Evolutionary conservation across 2,329 filamentous ascomycete species (phyloP), one percentile per base, ranked within the genome.

Genomic region (Sporothrix humicola): DNA sequence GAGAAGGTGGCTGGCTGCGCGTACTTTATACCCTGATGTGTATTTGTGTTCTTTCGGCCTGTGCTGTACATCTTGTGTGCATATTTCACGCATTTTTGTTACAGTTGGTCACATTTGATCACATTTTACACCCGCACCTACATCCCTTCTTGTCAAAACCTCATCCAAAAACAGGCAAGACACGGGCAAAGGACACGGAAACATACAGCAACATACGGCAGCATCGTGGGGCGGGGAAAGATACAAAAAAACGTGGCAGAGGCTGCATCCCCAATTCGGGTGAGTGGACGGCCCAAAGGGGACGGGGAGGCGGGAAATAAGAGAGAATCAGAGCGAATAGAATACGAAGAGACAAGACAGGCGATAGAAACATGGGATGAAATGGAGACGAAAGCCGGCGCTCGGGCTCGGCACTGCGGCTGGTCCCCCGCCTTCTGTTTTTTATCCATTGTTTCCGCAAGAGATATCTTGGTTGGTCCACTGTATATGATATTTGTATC

Each of bases 201-300:
- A 44, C 44, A 48, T 20, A 48, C 42, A 37, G 42, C n/a, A 66
- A 2, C 7, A 42, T 13, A 44, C 17, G 59, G 37, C 31, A 63
- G 31, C 42, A 48, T 9, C 20, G 23, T 20, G 42, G 59, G 37
- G 46, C 31, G 61, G 31, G 52, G n/a, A 17, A 17, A 37, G 31
- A 37, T 37, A 37, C 31, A 37, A 37, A 37, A n/a, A 46, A 59
- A 52, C 58, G 59, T 65, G 71, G 59, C 46, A 48, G 26, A 44
- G 31, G 42, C 58, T 52, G 42, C 59, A 56, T 23, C 44, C 71
- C 71, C 48, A 66, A 72, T 54, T n/a, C 71, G 71, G 71, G 31
- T 66, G 58, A 72, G 71, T 72, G 31, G 71, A 50, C 59, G 59
- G 58, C 48, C 48, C 52, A 44, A 48, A 20, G 44, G 23, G 44